Conservation (phyloP, 805 yeast species). For the Candida saitoana region DNA sequence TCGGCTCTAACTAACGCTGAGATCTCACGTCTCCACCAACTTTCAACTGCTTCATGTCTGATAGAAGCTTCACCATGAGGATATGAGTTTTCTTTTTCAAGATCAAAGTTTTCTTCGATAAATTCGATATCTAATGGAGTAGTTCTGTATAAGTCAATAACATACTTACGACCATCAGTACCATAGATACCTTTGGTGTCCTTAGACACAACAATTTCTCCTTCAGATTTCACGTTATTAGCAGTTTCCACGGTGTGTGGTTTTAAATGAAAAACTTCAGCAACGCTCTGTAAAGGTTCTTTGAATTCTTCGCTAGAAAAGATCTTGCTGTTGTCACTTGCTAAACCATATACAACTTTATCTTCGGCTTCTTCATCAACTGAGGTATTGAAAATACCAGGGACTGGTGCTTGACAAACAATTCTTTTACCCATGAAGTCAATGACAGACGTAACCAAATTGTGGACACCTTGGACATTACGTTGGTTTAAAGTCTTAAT, state of each 20-base stretch:
- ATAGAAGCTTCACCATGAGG: slow-evolving; percentile 79
- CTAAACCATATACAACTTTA: slow-evolving; percentile 70
- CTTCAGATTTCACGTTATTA: slow-evolving; percentile 38
- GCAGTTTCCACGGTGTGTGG: slow-evolving; percentile 53
- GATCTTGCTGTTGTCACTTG: slow-evolving; percentile 54
- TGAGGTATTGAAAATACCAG: slow-evolving; percentile 67
- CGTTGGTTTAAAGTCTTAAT: slow-evolving; percentile 64
- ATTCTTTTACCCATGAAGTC: slow-evolving; percentile 88
- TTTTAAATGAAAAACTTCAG: slow-evolving; percentile 75
- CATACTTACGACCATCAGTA: slow-evolving; percentile 76
- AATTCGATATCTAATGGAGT: slow-evolving; percentile 83
- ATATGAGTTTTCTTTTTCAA: slow-evolving; percentile 42
- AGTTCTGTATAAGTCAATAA: slow-evolving; percentile 78
- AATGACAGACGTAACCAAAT: slow-evolving; percentile 77
- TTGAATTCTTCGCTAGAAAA: slow-evolving; percentile 51
- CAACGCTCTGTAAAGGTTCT: slow-evolving; percentile 53
- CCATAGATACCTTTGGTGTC: slow-evolving; percentile 86
- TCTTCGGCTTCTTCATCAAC: slow-evolving; percentile 39
- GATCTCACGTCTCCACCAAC: slow-evolving; percentile 78
- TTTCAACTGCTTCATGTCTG: slow-evolving; percentile 85
- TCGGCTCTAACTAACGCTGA: slow-evolving; percentile 49
- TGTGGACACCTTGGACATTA: slow-evolving; percentile 60
- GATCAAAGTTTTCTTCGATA: slow-evolving; percentile 51
- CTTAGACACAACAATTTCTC: slow-evolving; percentile 60
- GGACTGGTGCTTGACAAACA: slow-evolving; percentile 92